Evolutionary conservation across 768 basidiomycete species (phyloP).

Genomic region (Phaeotremella skinneri): DNA sequence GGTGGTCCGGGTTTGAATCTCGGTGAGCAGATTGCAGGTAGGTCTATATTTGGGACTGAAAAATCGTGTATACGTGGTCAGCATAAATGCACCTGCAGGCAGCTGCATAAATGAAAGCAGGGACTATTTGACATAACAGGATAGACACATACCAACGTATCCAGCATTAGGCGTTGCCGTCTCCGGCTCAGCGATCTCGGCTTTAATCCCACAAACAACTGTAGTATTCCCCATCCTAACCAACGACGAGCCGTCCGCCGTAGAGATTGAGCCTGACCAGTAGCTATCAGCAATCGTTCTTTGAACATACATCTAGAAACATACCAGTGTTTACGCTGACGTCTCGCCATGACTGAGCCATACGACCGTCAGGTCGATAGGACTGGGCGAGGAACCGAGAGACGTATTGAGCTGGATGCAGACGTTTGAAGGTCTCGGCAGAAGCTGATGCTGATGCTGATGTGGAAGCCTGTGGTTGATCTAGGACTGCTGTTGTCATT

Average conservation of each 20-base stretch:
- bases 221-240: slow-evolving; percentile 91
- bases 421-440: slow-evolving; percentile 68
- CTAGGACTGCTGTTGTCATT: not conserved
- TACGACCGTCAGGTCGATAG: slow-evolving; percentile 78
- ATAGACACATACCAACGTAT: slow-evolving; percentile 66
- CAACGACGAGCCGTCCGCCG: slow-evolving; percentile 88
- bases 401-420: slow-evolving; percentile 85
- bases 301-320: slow-evolving; percentile 42
- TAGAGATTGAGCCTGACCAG: slow-evolving; percentile 78
- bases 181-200: slow-evolving; percentile 88
- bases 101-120: not conserved
- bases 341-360: slow-evolving; percentile 67
- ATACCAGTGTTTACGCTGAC: slow-evolving; percentile 75
- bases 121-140: not conserved
- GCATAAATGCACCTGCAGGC: not conserved
- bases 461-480: slow-evolving; percentile 4
- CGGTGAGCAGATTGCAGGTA: slow-evolving; percentile 88
- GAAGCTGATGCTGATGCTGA: slow-evolving; percentile 22
- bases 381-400: slow-evolving; percentile 77
- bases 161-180: slow-evolving; percentile 71
- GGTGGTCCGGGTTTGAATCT: slow-evolving; percentile 95
- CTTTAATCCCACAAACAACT: slow-evolving; percentile 91
- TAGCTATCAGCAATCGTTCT: too few relatives aligned
- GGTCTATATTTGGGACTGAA: slow-evolving; percentile 88
- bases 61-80: not conserved